Percentiles rank a stretch among this genome's conserved stretches.
phyloP scores from a whole-genome alignment of 495 filamentous ascomycete species.

The Hypoxylon rickii region DNA sequence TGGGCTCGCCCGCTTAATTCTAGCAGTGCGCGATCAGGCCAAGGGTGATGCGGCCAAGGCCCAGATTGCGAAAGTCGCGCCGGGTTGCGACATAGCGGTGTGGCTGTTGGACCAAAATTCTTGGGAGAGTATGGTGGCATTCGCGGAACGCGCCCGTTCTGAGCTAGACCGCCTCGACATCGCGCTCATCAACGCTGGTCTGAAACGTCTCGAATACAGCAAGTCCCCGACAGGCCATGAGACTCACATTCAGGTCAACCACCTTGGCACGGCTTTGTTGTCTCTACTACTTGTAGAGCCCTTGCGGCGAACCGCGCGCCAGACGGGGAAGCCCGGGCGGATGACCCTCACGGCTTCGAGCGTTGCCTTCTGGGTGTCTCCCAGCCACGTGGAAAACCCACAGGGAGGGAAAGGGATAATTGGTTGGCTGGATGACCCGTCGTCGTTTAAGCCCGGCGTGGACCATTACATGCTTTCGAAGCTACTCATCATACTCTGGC shows the following conservation, averaged over 20 bases:
- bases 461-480: constrained; percentile 54
- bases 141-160: constrained; percentile 41
- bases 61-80: constrained; percentile 43
- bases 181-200: constrained; percentile 52
- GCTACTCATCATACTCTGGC: constrained; percentile 53
- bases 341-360: constrained; percentile 50
- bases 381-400: constrained; percentile 37
- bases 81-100: constrained; percentile 48
- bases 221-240: constrained; percentile 47
- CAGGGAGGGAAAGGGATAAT: constrained; percentile 44
- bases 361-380: constrained; percentile 39
- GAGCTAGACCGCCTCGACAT: constrained; percentile 48
- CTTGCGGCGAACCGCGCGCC: constrained; percentile 41
- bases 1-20: constrained; percentile 48
- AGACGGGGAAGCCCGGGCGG: constrained; percentile 35
- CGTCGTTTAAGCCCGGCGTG: constrained; percentile 36
- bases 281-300: constrained; percentile 26
- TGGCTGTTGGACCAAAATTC: constrained; percentile 58
- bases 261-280: constrained; percentile 32
- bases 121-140: constrained; percentile 45
- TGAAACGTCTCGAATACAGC: constrained; percentile 35
- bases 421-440: constrained; percentile 48
- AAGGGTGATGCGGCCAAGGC: constrained; percentile 51
- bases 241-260: constrained; percentile 51
- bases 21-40: constrained; percentile 48